Evolutionary conservation across 2,329 filamentous ascomycete species (phyloP), one percentile per base, ranked within the genome.

Genomic region (Calonectria multiphialidica): DNA sequence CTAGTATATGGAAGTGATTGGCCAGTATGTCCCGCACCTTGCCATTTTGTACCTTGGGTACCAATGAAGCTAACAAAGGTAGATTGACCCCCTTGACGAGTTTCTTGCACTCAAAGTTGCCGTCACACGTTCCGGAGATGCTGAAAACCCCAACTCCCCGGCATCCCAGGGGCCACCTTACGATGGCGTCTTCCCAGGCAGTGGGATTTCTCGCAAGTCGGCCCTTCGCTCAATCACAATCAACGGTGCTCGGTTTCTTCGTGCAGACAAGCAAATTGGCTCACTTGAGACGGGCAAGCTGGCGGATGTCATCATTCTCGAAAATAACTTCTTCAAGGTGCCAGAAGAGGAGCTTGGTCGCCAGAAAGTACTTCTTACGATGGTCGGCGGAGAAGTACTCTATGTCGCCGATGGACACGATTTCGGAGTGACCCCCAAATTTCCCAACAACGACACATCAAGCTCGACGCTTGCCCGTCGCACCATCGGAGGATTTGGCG

Each of bases 71-170:
- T 59, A 25, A 59, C 33, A 28, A 10, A 0, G 5, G 10, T 33
- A 77, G 75, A 72, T 77, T 40, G 73, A 78, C 40, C 75, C 75
- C 9, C 47, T 76, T 1, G 75, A 78, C 5, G 75, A 75, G 21
- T 78, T 70, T 33, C 73, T 78, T 1, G 75, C 76, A 15, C 61
- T 78, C 13, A 78, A 77, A 30, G 72, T 63, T 0, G 75, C 55
- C 6, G 71, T 77, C 8, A 77, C 76, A 0, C 75, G 75, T 7
- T 71, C 70, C 1, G 75, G 76, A 3, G 75, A 76, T 30, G 68
- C 74, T 5, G 64, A 72, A 25, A 78, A 76, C 59, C 68, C 73
- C 5, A 73, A 74, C 23, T 78, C 76, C 0, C 73, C 75, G 0
- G 75, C 75, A 1, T 75, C 73, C 3, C 68, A 70, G 13, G 72